Base-by-base conservation (phyloP, 805 yeast genomes). In the Debaryomyces maramus region DNA sequence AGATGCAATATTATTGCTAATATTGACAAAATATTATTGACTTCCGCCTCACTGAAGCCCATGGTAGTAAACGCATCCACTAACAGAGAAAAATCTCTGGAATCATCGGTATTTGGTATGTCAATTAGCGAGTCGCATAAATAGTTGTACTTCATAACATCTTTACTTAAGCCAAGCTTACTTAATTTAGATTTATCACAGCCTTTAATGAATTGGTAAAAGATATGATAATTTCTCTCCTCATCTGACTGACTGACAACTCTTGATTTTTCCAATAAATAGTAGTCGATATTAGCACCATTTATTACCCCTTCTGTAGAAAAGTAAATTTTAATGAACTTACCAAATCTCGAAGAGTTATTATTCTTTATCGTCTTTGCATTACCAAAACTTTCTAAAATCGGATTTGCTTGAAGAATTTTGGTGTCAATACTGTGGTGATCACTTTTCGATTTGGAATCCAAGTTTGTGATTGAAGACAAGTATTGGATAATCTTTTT, bases 291-390 rank as follows among this genome's bases (percentile, higher is more conserved):
- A 48, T 86, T 83, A 8, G 98, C 98, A 9, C 97, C 97, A 15
- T 78, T 72, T 32, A 93, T 83, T 43, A 75, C 75, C 3, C 88
- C 88, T 8, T 72, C 59, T 3, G 66, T 53, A 40, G 77, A 73
- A 51, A 91, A 87, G 56, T 82, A 88, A 43, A 93, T 86, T 55
- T 89, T 85, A 47, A 93, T 87, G 56, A 93, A 93, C 65, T 93
- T 93, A 27, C 99, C 99, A 60, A 93, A 93, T 56, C 99, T 78
- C 5, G 98, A 91, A 3, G 97, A 89, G 62, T 93, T 93, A 60
- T 90, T 82, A 60, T 93, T 93, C 53, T 93, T 78, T 11, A 88
- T 87, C 0, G 99, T 93, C 55, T 91, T 96, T 2, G 99, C 91
- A 61, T 93, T 93, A 51, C 99, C 99, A 62, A 93, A 93, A 22